Base-by-base conservation (phyloP, 257 asterid species). In the Solanum neorickii region DNA sequence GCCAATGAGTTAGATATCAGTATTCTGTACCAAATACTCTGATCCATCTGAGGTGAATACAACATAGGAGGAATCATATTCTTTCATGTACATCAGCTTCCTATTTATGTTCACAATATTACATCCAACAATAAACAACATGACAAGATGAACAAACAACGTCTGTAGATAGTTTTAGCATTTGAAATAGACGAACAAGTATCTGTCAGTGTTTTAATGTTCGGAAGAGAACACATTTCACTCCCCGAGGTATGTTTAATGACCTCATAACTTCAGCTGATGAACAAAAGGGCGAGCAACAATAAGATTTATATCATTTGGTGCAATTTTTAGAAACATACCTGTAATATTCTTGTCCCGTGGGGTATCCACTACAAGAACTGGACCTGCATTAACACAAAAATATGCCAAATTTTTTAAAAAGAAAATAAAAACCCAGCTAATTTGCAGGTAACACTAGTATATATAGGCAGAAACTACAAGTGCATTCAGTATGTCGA, bases 11-110 rank as follows among this genome's bases (percentile, higher is more conserved):
- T 88, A 86, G 87, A 90, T 86, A 20, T 86, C 56, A 9, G 91
- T 88, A 62, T 91, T 52, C 6, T 80, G n/a, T 25, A 89, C 89
- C 89, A 91, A 70, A 86, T 88, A 87, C 69, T 76, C 47, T 46
- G 93, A 90, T 66, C 90, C 92, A 13, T 87, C 92, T 6, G 82
- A n/a, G 39, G 88, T 87, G 56, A 91, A 87, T 70, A 86, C 92
- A 5, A 87, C 46, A 39, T 88, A 91, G 59, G 62, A 44, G 1
- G 86, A 5, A 41, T 75, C 83, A 74, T 90, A 90, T 25, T 41
- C 59, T 41, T 9, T 69, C 56, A 65, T 77, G 14, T 49, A 7
- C 93, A 91, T 90, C 5, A 90, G 88, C 4, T 33, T 33, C 89
- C 91, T 91, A 78, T 78, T 25, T 44, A 23, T 23, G 59, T 41